Evolutionary conservation across 2,329 filamentous ascomycete species (phyloP).

Genomic region (Fusarium caatingaense): DNA sequence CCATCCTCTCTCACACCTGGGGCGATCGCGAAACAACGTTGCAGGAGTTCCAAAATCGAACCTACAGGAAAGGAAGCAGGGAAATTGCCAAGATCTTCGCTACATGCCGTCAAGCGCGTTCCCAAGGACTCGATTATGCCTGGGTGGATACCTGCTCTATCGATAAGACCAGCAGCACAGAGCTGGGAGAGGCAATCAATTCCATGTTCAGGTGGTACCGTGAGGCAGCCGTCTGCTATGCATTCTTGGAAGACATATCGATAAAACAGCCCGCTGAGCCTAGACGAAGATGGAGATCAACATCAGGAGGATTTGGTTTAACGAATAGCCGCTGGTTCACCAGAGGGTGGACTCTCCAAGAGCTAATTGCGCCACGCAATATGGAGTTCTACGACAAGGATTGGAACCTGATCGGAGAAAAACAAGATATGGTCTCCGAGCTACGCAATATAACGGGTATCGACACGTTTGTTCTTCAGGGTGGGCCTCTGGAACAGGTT

Average conservation of each 20-base stretch:
- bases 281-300: neutral
- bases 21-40: conserved; percentile 1
- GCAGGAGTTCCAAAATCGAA: conserved; percentile 15
- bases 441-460: conserved; percentile 51
- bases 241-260: conserved; percentile 38
- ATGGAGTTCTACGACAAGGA: conserved; percentile 41
- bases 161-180: conserved; percentile 43
- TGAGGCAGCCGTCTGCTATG: conserved; percentile 37
- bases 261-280: neutral
- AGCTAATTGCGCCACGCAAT: conserved; percentile 41
- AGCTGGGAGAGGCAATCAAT: conserved; percentile 43
- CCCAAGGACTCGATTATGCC: conserved; percentile 18
- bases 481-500: neutral
- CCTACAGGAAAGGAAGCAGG: neutral
- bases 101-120: neutral
- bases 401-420: conserved; percentile 38
- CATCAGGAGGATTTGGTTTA: neutral
- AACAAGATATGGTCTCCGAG: conserved; percentile 31
- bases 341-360: conserved; percentile 44
- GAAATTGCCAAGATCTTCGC: neutral
- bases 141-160: conserved; percentile 47
- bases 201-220: conserved; percentile 45
- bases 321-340: conserved; percentile 33
- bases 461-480: neutral
- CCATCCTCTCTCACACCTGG: conserved; percentile 46